These are phyloP conservation scores for Triticum timopheevii DNA, from an alignment of 176 grass and related monocot species.

Conservation along the genomic window DNA sequence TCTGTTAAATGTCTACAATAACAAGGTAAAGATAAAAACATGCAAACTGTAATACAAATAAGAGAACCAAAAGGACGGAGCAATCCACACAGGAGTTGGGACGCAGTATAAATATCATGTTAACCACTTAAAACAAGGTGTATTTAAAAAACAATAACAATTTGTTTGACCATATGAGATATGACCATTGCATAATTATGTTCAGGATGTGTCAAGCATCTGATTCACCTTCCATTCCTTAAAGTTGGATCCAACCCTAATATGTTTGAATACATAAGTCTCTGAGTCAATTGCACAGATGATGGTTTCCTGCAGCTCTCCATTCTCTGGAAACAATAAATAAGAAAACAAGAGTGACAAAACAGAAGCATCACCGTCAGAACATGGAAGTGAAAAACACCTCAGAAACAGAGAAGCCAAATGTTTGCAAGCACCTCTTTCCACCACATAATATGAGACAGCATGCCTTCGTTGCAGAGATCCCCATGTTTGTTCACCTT, in stretches of 20 bases:
- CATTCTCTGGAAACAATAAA: conserved; percentile 69
- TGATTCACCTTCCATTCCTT: conserved; percentile 90
- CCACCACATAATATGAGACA: conserved; percentile 86
- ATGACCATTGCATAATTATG: conserved; percentile 1
- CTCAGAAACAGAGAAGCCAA: neutral
- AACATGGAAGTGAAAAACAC: neutral
- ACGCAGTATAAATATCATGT: conserved; percentile 8
- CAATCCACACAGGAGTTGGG: neutral
- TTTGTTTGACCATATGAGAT: conserved; percentile 10
- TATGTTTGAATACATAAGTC: conserved; percentile 82
- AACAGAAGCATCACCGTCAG: neutral
- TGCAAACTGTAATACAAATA: conserved; percentile 10
- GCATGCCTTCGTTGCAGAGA: conserved; percentile 48
- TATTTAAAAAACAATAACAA: neutral
- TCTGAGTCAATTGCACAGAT: conserved; percentile 69
- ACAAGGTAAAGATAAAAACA: neutral
- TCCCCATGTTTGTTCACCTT: conserved; percentile 52
- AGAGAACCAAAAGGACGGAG: neutral
- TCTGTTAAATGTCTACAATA: neutral
- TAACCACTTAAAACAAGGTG: neutral
- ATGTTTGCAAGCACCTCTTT: conserved; percentile 71
- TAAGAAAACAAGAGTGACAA: neutral
- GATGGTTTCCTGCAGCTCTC: conserved; percentile 82
- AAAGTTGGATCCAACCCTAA: conserved; percentile 77
- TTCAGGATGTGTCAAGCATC: conserved; percentile 18